Evolutionary conservation across 2,329 filamentous ascomycete species (phyloP), one percentile per base, ranked within the genome.

Genomic region (Chaetomium olivaceum): DNA sequence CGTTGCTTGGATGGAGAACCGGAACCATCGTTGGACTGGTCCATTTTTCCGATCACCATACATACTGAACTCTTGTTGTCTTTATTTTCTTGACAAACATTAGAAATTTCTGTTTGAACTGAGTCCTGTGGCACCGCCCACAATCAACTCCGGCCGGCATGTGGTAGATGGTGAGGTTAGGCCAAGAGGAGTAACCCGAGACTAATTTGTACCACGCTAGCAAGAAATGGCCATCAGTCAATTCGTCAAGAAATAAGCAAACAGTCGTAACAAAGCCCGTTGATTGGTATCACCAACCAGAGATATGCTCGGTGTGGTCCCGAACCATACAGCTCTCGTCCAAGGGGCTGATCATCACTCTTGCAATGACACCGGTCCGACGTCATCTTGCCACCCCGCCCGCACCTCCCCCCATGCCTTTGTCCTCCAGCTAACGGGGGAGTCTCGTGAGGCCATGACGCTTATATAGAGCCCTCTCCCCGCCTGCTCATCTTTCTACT

Each of bases 361-460:
- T 12, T 48, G 14, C 39, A 23, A 63, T 59, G 61, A 63, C 61
- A 54, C 31, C 5, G 3, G 9, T 7, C 33, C 46, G 61, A 63
- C 61, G 61, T 63, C 62, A 64, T 64, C 31, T 3, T 31, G 9
- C 56, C 56, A 52, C 56, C 19, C 23, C 21, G 19, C 23, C 48
- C 14, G 4, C 31, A 2, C 5, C 3, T 14, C 7, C 16, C 19
- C 25, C 23, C 9, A 27, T 14, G 8, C 21, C 46, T 63, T 29
- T 58, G 29, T 52, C 43, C 29, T 23, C 21, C 46, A 9, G 31
- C 19, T 3, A n/a, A 23, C 19, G 21, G 2, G n/a, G 8, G 11
- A 50, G 27, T 21, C n/a, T 39, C n/a, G 21, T 60, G 58, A 50
- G 39, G 39, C 21, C 23, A 59, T 59, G 43, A 27, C 14, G 27